Base-by-base conservation (phyloP, 208 protist genomes). In the Giardia duodenalis region DNA sequence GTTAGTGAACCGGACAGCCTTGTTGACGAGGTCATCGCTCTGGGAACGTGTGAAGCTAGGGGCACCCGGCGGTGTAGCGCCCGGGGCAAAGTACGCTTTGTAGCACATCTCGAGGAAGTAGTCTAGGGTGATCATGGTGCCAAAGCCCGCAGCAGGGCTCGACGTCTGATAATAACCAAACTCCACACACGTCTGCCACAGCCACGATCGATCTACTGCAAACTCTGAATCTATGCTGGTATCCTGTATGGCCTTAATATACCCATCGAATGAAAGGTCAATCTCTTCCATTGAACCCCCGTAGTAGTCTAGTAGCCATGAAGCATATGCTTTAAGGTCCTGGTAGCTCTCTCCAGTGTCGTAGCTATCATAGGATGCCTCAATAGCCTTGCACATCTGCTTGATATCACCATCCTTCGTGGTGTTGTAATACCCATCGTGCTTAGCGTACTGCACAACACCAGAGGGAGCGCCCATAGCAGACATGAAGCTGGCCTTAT, bases 151-250 rank as follows among this genome's bases (percentile, higher is more conserved):
- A 1, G 2, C 46, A 45, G 44, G 43, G 1, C 1, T 45, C 2
- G 1, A 10, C 4, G 45, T n/a, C n/a, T 91, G 88, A 47, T 47
- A 91, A n/a, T 91, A 91, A 2, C 43, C 88, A n/a, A 91, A 91
- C n/a, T 91, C 88, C 0, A 45, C 19, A 45, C 88, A 91, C 2
- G 88, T 91, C 45, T 91, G 45, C 88, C 88, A 91, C 1, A 67
- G 39, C 88, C 88, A 91, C 0, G 88, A 91, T 2, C 88, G 88
- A 4, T 4, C 42, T 4, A 45, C 86, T 46, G 19, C 42, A n/a
- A 76, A 39, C 30, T 10, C 19, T 39, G 57, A 76, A 10, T 76
- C 57, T 30, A 76, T 76, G 19, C 19, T 39, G 19, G 57, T 76
- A 30, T 76, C 30, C 57, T 76, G 57, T 39, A 76, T 10, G 10